phyloP scores from a whole-genome alignment of 2,329 filamentous ascomycete species.

The Diaporthe aspalathi region DNA sequence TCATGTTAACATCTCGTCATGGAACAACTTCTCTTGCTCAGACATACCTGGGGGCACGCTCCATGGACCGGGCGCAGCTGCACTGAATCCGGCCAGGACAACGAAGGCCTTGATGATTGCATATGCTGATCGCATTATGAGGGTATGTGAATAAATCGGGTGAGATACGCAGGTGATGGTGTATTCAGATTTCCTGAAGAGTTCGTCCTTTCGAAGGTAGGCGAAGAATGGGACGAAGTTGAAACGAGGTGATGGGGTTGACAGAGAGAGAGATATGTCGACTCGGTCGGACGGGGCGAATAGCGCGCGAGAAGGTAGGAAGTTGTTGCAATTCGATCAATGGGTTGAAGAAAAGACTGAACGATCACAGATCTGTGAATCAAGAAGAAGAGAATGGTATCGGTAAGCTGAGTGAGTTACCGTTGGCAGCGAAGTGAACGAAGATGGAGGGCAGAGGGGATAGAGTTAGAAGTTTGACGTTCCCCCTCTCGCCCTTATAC shows the following conservation, averaged over 20 bases:
- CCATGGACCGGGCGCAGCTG: slow-evolving; percentile 40
- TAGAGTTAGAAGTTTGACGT: neutral
- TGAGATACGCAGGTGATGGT: neutral
- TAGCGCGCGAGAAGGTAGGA: neutral
- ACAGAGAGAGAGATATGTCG: slow-evolving; percentile 2
- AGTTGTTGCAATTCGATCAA: neutral
- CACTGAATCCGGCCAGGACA: slow-evolving; percentile 46
- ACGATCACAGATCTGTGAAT: slow-evolving; percentile 34
- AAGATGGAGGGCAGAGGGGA: neutral
- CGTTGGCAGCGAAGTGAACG: slow-evolving; percentile 18
- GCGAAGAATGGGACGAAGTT: slow-evolving; percentile 12
- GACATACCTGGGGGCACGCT: slow-evolving; percentile 37
- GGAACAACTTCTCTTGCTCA: neutral
- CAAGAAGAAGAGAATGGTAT: slow-evolving; percentile 27
- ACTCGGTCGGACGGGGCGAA: slow-evolving; percentile 9
- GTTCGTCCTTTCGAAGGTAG: slow-evolving; percentile 7
- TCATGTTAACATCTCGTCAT: neutral
- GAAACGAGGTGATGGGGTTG: slow-evolving; percentile 11
- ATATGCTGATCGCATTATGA: slow-evolving; percentile 49
- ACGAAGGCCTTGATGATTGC: slow-evolving; percentile 48
- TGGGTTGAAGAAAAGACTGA: slow-evolving; percentile 27
- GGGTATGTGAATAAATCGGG: slow-evolving; percentile 13
- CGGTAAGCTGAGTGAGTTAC: slow-evolving; percentile 8
- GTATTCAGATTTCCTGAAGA: neutral
- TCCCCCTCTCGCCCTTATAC: slow-evolving; percentile 21